These are phyloP conservation scores for Raffaelea arxii DNA, from an alignment of 2,329 filamentous ascomycete species.

Conservation along the genomic window DNA sequence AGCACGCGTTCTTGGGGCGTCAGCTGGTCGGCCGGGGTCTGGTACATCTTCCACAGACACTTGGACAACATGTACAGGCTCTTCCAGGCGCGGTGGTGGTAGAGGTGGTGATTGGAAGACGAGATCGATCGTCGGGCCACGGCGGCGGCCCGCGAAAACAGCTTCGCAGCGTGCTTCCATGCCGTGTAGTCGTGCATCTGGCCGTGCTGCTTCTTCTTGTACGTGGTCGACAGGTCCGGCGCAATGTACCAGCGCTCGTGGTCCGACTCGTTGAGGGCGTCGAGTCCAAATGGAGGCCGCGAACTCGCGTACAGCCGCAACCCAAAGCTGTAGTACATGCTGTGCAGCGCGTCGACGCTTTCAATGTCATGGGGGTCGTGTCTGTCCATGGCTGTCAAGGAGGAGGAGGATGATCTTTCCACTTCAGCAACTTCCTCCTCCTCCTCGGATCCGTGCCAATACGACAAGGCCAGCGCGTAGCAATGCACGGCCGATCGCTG, in stretches of 20 bases:
- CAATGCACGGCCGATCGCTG: constrained; percentile 79
- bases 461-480: constrained; percentile 52
- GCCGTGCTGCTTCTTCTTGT: constrained; percentile 40
- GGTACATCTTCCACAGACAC: constrained; percentile 56
- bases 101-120: no score
- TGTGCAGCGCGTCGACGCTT: constrained; percentile 44
- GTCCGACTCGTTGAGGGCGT: constrained; percentile 47
- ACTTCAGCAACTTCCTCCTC: not conserved
- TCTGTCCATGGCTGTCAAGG: not conserved
- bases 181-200: constrained; percentile 51
- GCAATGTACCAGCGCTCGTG: constrained; percentile 49
- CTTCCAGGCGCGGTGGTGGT: constrained; percentile 47
- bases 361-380: constrained; percentile 19
- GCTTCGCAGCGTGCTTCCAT: constrained; percentile 48
- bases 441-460: constrained; percentile 31
- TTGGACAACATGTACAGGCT: constrained; percentile 53
- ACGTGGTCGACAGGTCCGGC: constrained; percentile 37
- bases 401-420: not conserved
- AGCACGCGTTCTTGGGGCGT: constrained; percentile 30
- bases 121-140: no score
- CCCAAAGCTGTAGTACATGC: constrained; percentile 50
- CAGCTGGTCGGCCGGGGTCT: constrained; percentile 33
- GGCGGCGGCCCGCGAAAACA: constrained; percentile 47
- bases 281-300: constrained; percentile 53
- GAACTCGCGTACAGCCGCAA: constrained; percentile 54